Conservation (phyloP, 192 early-diverging fungal species). For the Coemansia asiatica region DNA sequence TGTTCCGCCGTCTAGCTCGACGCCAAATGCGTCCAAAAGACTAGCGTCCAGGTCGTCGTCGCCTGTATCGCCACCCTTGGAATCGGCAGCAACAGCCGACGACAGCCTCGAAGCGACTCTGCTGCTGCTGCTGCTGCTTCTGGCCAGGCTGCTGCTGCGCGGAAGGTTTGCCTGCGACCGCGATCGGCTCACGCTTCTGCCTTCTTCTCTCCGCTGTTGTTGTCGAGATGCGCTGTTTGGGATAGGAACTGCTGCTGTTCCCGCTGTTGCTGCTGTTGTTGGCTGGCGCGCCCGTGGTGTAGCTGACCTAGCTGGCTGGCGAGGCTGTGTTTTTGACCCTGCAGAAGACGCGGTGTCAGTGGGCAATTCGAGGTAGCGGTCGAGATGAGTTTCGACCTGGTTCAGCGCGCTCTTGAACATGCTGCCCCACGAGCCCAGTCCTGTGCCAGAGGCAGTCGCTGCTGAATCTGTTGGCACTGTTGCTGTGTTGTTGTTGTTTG, state of each 20-base stretch:
- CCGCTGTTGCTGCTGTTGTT: not conserved
- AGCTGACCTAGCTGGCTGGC: no score
- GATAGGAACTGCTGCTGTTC: not conserved
- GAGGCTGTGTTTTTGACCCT: slow-evolving; percentile 8
- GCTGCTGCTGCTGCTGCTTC: no score
- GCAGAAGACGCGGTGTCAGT: slow-evolving; percentile 24
- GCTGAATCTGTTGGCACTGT: not conserved
- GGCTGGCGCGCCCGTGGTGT: slow-evolving; percentile 3
- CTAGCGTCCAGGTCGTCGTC: slow-evolving; percentile 40
- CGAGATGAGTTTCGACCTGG: slow-evolving; percentile 72
- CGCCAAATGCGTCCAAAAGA: slow-evolving; percentile 55
- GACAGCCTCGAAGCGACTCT: no score
- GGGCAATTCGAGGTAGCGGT: slow-evolving; percentile 69
- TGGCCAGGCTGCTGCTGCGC: not conserved
- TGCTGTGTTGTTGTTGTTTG: not conserved
- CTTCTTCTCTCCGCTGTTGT: not conserved
- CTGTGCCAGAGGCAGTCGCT: no score
- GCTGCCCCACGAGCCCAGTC: slow-evolving; percentile 58
- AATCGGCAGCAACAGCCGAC: no score
- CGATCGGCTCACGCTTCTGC: not conserved
- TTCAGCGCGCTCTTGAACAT: slow-evolving; percentile 74
- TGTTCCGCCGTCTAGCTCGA: slow-evolving; percentile 50
- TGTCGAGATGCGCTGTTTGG: not conserved
- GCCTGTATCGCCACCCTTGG: no score
- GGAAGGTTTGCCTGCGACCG: not conserved